A percentile compares a stretch with the other conserved stretches of the same genome.
Conservation (phyloP, 2,329 filamentous ascomycete species). For the Chlorencoelia australis region DNA sequence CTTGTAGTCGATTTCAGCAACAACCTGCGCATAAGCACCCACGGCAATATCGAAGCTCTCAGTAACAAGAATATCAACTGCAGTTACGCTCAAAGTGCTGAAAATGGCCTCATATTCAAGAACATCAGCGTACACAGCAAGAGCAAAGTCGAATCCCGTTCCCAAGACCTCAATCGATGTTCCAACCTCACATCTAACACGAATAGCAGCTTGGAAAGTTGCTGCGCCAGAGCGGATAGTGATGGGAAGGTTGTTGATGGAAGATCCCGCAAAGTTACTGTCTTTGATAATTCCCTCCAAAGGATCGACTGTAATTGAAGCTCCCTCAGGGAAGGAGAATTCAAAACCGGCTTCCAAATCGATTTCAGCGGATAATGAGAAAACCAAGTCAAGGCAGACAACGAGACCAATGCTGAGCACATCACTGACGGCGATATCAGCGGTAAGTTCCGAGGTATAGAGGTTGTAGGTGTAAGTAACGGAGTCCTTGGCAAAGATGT, state of each 20-base stretch:
- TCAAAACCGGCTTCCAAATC: constrained; percentile 18
- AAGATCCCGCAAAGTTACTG: constrained; percentile 11
- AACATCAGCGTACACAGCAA: constrained; percentile 16
- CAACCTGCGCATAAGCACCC: constrained; percentile 15
- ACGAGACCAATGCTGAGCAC: constrained; percentile 15
- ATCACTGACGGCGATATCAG: constrained; percentile 12
- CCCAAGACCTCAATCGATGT: constrained; percentile 15
- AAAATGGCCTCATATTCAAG: constrained; percentile 16
- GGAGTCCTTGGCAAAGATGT: constrained; percentile 10
- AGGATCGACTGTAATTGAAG: constrained; percentile 18
- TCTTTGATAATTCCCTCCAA: constrained; percentile 15
- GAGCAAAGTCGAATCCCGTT: constrained; percentile 15
- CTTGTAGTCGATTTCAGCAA: constrained; percentile 14
- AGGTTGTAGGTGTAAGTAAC: constrained; percentile 14
- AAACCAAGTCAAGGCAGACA: constrained; percentile 17
- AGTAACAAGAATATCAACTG: too few species aligned
- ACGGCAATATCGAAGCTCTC: constrained; percentile 17
- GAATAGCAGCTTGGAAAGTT: constrained; percentile 16
- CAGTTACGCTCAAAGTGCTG: constrained; percentile 6
- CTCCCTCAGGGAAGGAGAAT: constrained; percentile 17
- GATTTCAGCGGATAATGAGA: constrained; percentile 14
- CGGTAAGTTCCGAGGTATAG: constrained; percentile 10
- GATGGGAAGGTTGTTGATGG: constrained; percentile 14
- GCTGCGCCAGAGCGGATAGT: constrained; percentile 13
- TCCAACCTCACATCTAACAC: constrained; percentile 16